phyloP scores from a whole-genome alignment of 306 rosid genomes.

The barrel medic (Medicago truncatula) region DNA sequence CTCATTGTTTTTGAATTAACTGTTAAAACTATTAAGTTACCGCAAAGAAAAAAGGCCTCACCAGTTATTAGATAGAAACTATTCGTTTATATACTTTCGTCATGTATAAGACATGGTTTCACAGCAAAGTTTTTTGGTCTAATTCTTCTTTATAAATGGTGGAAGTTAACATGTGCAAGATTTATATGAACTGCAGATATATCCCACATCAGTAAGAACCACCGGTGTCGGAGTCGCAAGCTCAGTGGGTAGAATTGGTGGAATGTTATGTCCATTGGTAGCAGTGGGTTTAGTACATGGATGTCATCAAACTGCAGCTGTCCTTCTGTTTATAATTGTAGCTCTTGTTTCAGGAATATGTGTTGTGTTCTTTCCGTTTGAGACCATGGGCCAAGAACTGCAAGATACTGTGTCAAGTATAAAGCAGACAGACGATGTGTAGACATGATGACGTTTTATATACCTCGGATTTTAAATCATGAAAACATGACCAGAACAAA shows the following conservation, averaged over 20 bases:
- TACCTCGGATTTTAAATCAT: not conserved
- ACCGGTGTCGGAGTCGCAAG: slow-evolving; percentile 96
- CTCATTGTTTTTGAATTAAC: not conserved
- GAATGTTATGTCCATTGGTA: slow-evolving; percentile 84
- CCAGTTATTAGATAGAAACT: not conserved
- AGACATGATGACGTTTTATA: slow-evolving; percentile 20
- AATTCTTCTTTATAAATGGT: not conserved
- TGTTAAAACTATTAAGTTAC: not conserved
- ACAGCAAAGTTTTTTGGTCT: not conserved
- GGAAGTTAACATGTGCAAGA: slow-evolving; percentile 38
- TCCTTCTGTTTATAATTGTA: slow-evolving; percentile 75
- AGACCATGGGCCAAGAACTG: slow-evolving; percentile 85
- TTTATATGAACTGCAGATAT: slow-evolving; percentile 65
- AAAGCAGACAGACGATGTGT: slow-evolving; percentile 11
- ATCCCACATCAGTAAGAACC: slow-evolving; percentile 88
- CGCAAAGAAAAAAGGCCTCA: not conserved
- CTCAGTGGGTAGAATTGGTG: slow-evolving; percentile 89
- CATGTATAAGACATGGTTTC: slow-evolving; percentile 5
- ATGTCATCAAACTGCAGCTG: slow-evolving; percentile 83
- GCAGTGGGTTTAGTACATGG: slow-evolving; percentile 84
- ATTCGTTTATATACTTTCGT: not conserved
- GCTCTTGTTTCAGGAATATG: slow-evolving; percentile 79
- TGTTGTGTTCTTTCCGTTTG: slow-evolving; percentile 79
- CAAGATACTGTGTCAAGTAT: slow-evolving; percentile 57
- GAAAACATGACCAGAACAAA: slow-evolving; percentile 2